A percentile compares a stretch with the other conserved stretches of the same genome.
Conservation (phyloP, 2,329 filamentous ascomycete species). For the Calonectria pauciramosa region DNA sequence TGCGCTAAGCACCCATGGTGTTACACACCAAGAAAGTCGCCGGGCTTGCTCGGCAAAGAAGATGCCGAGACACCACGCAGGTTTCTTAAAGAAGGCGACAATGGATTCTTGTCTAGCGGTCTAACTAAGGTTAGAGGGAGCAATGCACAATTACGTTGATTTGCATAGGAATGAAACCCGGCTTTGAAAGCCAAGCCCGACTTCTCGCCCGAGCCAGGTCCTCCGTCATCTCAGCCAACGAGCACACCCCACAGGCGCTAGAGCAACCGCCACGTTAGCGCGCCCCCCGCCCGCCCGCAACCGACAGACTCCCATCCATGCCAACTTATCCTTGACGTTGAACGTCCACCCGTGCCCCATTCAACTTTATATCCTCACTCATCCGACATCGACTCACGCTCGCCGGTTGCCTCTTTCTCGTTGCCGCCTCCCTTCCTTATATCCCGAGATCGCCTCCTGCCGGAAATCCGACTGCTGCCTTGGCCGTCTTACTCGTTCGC, state of each 20-base stretch:
- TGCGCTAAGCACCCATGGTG: not conserved
- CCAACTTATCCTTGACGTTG: slow-evolving; percentile 17
- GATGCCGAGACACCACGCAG: not conserved
- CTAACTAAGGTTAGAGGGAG: not conserved
- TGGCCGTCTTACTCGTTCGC: slow-evolving; percentile 7
- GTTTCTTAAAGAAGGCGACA: not conserved
- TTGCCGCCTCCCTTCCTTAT: not conserved
- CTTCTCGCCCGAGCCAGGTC: not conserved
- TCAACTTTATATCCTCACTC: slow-evolving; percentile 22
- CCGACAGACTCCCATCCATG: slow-evolving; percentile 7
- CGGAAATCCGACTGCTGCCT: slow-evolving; percentile 7
- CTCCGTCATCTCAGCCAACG: slow-evolving; percentile 31
- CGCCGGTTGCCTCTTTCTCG: not conserved
- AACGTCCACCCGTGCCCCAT: slow-evolving; percentile 37
- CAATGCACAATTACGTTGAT: not conserved
- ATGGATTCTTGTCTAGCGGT: not conserved
- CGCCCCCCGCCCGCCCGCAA: slow-evolving; percentile 14
- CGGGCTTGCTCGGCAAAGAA: not conserved
- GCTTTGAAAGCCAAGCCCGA: not conserved
- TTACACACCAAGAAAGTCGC: not conserved
- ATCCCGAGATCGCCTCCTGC: not conserved
- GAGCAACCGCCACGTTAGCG: slow-evolving; percentile 43
- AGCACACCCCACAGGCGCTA: slow-evolving; percentile 41
- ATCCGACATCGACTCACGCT: slow-evolving; percentile 1
- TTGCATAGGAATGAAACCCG: not conserved